Evolutionary conservation across 2,329 filamentous ascomycete species (phyloP).

Genomic region (Fusarium pilosicola): DNA sequence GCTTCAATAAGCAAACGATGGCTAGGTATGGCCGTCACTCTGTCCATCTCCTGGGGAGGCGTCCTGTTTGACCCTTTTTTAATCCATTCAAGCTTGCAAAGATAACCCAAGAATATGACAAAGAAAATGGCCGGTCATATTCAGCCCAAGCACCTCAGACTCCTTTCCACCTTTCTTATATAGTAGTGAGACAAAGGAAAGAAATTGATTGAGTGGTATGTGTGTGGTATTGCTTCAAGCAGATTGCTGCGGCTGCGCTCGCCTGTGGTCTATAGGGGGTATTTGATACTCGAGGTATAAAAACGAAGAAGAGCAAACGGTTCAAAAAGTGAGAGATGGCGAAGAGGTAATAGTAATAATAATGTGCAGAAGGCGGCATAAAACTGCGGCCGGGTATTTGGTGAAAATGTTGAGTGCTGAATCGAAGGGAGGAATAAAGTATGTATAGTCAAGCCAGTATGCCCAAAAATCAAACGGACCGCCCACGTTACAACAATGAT

Average conservation of each 20-base stretch:
- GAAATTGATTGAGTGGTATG: constrained; percentile 43
- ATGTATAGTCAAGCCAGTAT: constrained; percentile 43
- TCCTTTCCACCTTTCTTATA: constrained; percentile 42
- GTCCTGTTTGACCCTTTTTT: constrained; percentile 37
- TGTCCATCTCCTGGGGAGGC: constrained; percentile 14
- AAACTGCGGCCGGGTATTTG: constrained; percentile 45
- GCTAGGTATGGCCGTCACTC: constrained; percentile 6
- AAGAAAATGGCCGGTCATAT: constrained; percentile 36
- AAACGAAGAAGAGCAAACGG: constrained; percentile 40
- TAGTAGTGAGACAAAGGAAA: constrained; percentile 47
- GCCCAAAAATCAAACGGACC: constrained; percentile 39
- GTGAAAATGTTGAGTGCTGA: constrained; percentile 38
- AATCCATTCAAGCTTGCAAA: constrained; percentile 16
- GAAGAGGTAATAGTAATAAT: constrained; percentile 35
- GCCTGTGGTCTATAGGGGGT: constrained; percentile 53
- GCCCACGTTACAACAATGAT: constrained; percentile 34
- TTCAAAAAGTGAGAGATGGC: constrained; percentile 31
- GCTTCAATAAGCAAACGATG: constrained; percentile 34
- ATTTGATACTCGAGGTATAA: constrained; percentile 49
- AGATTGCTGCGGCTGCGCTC: constrained; percentile 43
- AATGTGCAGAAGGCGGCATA: constrained; percentile 38
- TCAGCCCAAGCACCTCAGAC: constrained; percentile 42
- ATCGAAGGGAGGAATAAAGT: constrained; percentile 44
- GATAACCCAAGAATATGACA: constrained; percentile 29
- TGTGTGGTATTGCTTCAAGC: constrained; percentile 45